phyloP scores from a whole-genome alignment of 2,329 filamentous ascomycete species.

The Penicillium sp. region DNA sequence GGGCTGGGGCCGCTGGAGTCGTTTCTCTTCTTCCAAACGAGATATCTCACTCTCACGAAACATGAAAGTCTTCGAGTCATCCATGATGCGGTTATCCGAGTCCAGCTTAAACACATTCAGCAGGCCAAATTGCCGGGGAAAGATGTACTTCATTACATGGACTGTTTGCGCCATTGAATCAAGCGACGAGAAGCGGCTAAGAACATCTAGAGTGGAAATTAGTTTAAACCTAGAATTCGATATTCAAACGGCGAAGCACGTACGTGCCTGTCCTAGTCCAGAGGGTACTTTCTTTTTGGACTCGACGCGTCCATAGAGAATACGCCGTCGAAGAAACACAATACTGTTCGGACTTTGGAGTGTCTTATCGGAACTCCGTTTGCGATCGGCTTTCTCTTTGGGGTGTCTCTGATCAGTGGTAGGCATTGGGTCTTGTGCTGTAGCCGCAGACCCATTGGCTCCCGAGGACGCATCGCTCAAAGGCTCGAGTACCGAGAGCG shows the following conservation, averaged over 20 bases:
- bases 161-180: constrained; percentile 55
- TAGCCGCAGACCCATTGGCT: not conserved
- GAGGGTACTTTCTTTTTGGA: constrained; percentile 66
- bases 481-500: constrained; percentile 33
- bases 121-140: constrained; percentile 83
- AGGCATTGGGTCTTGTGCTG: not conserved
- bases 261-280: constrained; percentile 80
- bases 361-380: not conserved
- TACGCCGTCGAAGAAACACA: constrained; percentile 74
- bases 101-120: constrained; percentile 87
- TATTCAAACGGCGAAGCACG: constrained; percentile 34
- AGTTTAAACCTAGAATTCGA: not conserved
- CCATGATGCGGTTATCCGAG: constrained; percentile 63
- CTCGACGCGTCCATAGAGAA: constrained; percentile 80
- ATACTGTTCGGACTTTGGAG: constrained; percentile 56
- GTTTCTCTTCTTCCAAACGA: constrained; percentile 19
- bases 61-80: constrained; percentile 81
- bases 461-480: constrained; percentile 14
- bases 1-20: not conserved
- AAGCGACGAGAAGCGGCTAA: constrained; percentile 65
- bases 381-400: not conserved
- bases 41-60: constrained; percentile 79
- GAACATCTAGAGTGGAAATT: constrained; percentile 60
- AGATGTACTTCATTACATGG: constrained; percentile 87
- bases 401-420: not conserved